Evolutionary conservation across 768 basidiomycete genomes (phyloP).

Genomic region (Pleurotus sapidus): DNA sequence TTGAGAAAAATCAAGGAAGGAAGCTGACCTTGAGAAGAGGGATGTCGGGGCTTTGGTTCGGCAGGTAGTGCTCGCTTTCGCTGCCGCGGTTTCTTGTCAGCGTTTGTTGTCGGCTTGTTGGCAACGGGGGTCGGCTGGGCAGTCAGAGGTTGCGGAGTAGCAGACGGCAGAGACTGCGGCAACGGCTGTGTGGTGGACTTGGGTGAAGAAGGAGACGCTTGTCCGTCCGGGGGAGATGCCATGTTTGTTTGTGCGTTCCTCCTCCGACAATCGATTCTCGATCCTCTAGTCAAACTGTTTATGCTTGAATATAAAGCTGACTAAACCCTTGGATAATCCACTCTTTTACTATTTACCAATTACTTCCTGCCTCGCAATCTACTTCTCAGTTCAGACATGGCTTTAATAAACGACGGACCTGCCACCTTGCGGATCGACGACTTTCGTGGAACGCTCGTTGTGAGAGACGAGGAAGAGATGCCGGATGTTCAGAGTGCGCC

Average conservation of each 20-base stretch:
- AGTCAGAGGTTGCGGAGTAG: slow-evolving; percentile 35
- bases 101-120: slow-evolving; percentile 40
- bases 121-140: slow-evolving; percentile 13
- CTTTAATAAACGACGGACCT: neutral
- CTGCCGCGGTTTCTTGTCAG: slow-evolving; percentile 53
- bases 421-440: neutral
- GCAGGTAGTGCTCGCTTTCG: slow-evolving; percentile 30
- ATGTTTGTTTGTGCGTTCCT: slow-evolving; percentile 27
- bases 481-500: neutral
- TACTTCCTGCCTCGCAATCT: neutral
- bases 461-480: slow-evolving; percentile 1
- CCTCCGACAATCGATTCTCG: neutral
- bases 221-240: slow-evolving; percentile 49
- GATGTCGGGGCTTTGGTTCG: slow-evolving; percentile 8
- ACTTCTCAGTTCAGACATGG: neutral
- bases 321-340: neutral
- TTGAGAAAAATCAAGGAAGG: slow-evolving; percentile 14
- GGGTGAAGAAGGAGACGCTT: slow-evolving; percentile 24
- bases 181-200: slow-evolving; percentile 34
- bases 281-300: neutral
- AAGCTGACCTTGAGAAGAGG: slow-evolving; percentile 2
- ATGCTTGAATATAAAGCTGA: neutral
- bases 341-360: neutral
- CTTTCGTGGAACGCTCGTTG: neutral
- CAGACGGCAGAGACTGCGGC: slow-evolving; percentile 41